Base-by-base conservation (phyloP, 139 green algal species). In the Closterium sp. region DNA sequence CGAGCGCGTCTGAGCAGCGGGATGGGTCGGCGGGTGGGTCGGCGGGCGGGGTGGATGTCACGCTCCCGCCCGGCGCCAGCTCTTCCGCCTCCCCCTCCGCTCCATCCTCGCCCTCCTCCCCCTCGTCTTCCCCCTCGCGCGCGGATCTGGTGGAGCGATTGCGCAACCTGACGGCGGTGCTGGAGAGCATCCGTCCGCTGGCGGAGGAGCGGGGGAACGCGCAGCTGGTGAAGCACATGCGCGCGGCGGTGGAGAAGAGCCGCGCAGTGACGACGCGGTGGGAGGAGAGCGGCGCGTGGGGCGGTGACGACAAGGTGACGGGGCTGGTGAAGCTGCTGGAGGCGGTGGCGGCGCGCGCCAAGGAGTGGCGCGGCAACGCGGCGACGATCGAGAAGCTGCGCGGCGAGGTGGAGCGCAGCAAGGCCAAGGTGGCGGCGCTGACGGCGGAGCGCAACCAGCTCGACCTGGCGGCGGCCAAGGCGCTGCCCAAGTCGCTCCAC, bases 401-500 rank as follows among this genome's bases (percentile, higher is more conserved):
- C 29, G 85, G 19, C 7, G n/a, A 89, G 70, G n/a, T 92, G 62
- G 31, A 22, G n/a, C 45, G 84, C 90, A 32, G 19, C 31, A 92
- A 92, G 62, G 89, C 42, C 24, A 88, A 89, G 85, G 27, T 92
- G 89, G 34, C 45, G 89, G n/a, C 29, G 27, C 27, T 92, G 1
- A 88, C n/a, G 27, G 21, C 30, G 89, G 89, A 92, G 31, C 27
- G 89, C 19, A 92, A 92, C 31, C 24, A 34, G 85, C 29, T 92
- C 21, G 89, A 92, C 62, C 62, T 92, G 19, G 89, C 85, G 7
- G 89, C 89, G 0, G 85, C 89, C 62, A 92, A 92, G 31, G 84
- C 89, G n/a, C 89, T 92, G 34, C 89, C 89, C 62, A 92, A 92
- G 85, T 31, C 31, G n/a, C 50, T 92, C 0, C 89, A 92, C 85